phyloP scores from a whole-genome alignment of 2,329 filamentous ascomycete species.

The Ceratocystis ficicola region DNA sequence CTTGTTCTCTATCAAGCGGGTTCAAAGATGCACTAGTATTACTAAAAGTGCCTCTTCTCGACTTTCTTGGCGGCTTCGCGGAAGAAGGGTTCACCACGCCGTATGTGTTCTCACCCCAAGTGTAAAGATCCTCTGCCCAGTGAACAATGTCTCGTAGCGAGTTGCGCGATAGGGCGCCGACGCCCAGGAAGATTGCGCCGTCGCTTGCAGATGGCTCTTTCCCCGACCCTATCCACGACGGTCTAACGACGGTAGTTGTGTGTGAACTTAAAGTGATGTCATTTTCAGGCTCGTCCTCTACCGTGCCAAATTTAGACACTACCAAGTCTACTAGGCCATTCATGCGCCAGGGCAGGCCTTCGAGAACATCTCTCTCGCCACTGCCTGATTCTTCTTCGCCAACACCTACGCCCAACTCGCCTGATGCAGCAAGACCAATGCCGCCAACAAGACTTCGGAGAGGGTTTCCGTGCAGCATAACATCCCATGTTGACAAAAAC shows the following conservation, averaged over 20 bases:
- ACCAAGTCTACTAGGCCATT: slow-evolving; percentile 80
- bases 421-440: slow-evolving; percentile 77
- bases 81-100: slow-evolving; percentile 52
- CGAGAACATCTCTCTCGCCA: slow-evolving; percentile 82
- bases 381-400: slow-evolving; percentile 93
- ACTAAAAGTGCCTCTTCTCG: slow-evolving; percentile 19
- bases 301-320: slow-evolving; percentile 69
- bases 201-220: slow-evolving; percentile 57
- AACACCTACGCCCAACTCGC: slow-evolving; percentile 85
- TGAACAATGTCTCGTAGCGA: slow-evolving; percentile 62
- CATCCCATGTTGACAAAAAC: slow-evolving; percentile 64
- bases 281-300: slow-evolving; percentile 27
- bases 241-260: slow-evolving; percentile 19
- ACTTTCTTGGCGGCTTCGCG: slow-evolving; percentile 14
- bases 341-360: slow-evolving; percentile 68
- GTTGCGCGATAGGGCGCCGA: slow-evolving; percentile 56
- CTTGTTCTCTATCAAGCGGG: slow-evolving; percentile 10
- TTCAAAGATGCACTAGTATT: not conserved
- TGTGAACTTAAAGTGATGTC: slow-evolving; percentile 23
- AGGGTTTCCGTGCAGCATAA: slow-evolving; percentile 82
- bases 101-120: slow-evolving; percentile 72
- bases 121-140: slow-evolving; percentile 84
- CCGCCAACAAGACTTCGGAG: slow-evolving; percentile 66
- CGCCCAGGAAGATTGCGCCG: slow-evolving; percentile 74
- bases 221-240: slow-evolving; percentile 61